Conservation (phyloP, 1,139 yeast species). For the Nematodospora anomalae region DNA sequence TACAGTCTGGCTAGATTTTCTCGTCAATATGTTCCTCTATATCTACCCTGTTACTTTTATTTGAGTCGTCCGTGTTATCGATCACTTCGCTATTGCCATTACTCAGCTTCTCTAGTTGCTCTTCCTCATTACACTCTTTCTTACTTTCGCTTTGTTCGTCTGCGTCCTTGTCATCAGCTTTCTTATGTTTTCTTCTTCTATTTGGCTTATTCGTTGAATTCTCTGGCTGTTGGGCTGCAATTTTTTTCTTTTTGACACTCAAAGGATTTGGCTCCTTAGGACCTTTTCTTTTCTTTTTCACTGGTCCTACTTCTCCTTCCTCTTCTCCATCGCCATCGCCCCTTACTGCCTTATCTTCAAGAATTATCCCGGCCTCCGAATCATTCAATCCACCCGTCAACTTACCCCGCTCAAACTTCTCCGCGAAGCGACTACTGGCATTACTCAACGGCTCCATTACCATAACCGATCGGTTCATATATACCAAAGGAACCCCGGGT, state of each 20-base stretch:
- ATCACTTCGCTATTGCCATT: not conserved
- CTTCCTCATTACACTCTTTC: slow-evolving; percentile 6
- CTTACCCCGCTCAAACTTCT: slow-evolving; percentile 60
- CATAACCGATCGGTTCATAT: slow-evolving; percentile 89
- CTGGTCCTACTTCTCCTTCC: slow-evolving; percentile 20
- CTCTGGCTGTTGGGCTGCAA: slow-evolving; percentile 15
- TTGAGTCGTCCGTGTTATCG: slow-evolving; percentile 5
- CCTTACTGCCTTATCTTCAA: slow-evolving; percentile 19
- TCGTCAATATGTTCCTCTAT: not conserved
- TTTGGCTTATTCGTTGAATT: slow-evolving; percentile 19
- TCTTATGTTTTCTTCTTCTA: slow-evolving; percentile 40
- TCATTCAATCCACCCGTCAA: slow-evolving; percentile 76
- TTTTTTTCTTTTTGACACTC: slow-evolving; percentile 71
- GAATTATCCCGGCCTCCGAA: slow-evolving; percentile 37
- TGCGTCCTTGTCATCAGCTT: slow-evolving; percentile 10
- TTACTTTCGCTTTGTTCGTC: slow-evolving; percentile 8
- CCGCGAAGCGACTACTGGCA: slow-evolving; percentile 60
- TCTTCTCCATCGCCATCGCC: slow-evolving; percentile 21
- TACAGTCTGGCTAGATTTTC: slow-evolving; percentile 1
- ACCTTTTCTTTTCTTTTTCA: slow-evolving; percentile 56
- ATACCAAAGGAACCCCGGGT: slow-evolving; percentile 89
- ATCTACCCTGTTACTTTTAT: not conserved
- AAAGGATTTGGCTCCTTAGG: slow-evolving; percentile 82
- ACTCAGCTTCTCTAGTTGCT: slow-evolving; percentile 5
- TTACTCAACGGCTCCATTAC: slow-evolving; percentile 90